Conservation (phyloP, 106 monocot species). For the Dactylorhiza incarnata region DNA sequence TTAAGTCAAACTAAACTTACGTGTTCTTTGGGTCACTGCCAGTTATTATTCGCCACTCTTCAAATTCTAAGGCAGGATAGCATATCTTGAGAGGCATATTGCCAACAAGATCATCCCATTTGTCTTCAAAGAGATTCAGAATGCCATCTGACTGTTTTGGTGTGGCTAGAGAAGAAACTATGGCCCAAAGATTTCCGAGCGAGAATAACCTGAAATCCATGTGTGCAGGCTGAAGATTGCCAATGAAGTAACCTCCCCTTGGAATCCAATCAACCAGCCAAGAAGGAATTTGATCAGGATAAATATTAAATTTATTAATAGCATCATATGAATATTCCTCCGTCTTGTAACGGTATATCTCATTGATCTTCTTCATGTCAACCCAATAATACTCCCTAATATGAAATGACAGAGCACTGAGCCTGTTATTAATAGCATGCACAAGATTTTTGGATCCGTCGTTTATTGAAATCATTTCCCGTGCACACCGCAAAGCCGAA, state of each 20-base stretch:
- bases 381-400: constrained; percentile 96
- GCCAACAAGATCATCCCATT: constrained; percentile 86
- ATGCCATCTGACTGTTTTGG: constrained; percentile 79
- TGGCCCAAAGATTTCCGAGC: constrained; percentile 90
- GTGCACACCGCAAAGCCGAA: constrained; percentile 85
- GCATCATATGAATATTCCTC: constrained; percentile 96
- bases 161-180: constrained; percentile 69
- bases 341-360: constrained; percentile 95
- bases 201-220: constrained; percentile 99
- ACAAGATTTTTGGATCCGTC: constrained; percentile 72
- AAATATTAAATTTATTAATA: constrained; percentile 95
- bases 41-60: constrained; percentile 90
- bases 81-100: constrained; percentile 94
- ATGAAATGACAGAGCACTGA: constrained; percentile 88
- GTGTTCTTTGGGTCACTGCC: constrained; percentile 97
- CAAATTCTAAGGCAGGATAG: constrained; percentile 77
- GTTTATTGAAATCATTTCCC: constrained; percentile 71
- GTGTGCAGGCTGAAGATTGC: constrained; percentile 91
- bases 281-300: constrained; percentile 89
- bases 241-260: constrained; percentile 84
- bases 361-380: constrained; percentile 96
- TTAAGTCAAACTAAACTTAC: constrained; percentile 27
- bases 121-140: constrained; percentile 71
- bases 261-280: constrained; percentile 96
- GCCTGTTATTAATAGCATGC: constrained; percentile 78